Evolutionary conservation across 179 eudicot genomes (phyloP), one percentile per base, ranked within the genome.

Genomic region (Corrigiola litoralis): DNA sequence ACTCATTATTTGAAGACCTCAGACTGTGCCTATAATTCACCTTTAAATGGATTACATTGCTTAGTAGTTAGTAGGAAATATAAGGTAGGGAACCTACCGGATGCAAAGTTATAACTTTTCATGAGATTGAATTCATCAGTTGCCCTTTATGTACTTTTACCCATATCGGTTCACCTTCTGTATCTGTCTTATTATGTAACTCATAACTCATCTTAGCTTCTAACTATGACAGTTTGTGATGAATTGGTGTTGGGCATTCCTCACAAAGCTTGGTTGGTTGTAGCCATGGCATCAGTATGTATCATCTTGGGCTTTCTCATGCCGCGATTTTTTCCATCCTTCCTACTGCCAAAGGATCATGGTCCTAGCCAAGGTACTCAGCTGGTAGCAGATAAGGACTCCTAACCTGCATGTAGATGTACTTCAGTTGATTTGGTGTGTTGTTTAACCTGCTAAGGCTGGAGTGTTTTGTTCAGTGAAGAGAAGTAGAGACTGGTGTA

Each of bases 241-340:
- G 97, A 91, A 56, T 76, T 92, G 47, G 45, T 86, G n/a, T 47
- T 87, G 50, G 95, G 95, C 61, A 77, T 92, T 40, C 96, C 98
- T 11, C 79, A 69, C 45, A 42, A 82, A 72, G 89, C 89, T 16
- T 92, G 98, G 98, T 77, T 70, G 67, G 95, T 92, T 24, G 85
- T 70, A 17, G 63, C 75, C n/a, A 75, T 92, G 56, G 95, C 81
- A 14, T 20, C 84, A 54, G 51, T 82, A 34, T 89, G 98, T 61
- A 47, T 92, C 53, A 81, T 69, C 14, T 38, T 76, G 56, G 96
- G 88, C 3, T 63, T 79, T 28, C 67, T 77, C 1, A 55, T 85
- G 37, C 95, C 98, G 28, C 63, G 48, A 36, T 87, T 83, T 58
- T 82, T 92, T 56, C 96, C 89, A 14, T 59, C 83, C 5, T 79